Base-by-base conservation (phyloP, 2,329 filamentous ascomycete genomes). In the Alternaria sp. region DNA sequence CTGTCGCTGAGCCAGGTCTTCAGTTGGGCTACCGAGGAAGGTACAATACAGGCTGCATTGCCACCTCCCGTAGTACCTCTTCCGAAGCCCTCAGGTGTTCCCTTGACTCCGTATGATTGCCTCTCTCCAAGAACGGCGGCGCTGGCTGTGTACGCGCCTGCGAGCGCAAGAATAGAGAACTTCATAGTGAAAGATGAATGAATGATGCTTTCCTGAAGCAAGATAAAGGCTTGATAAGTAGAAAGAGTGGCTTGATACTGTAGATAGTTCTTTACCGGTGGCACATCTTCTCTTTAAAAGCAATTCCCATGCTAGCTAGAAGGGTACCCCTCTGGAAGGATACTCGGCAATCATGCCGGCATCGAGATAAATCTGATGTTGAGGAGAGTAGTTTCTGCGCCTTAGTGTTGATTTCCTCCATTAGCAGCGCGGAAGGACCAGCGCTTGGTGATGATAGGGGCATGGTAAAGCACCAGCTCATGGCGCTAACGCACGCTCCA, bases 1-100 rank as follows among this genome's bases (percentile, higher is more conserved):
- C 65, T 68, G 50, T 78, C 75, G 11, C 65, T 70, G 17, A 79
- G 68, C 61, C 68, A 77, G 17, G 56, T 49, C 43, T 57, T 67
- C 56, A 78, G 61, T 45, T 70, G 52, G n/a, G 49, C 43, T 28
- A 63, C 57, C 21, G 60, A 56, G 15, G 44, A 52, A 6, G 67
- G 66, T 30, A 60, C 51, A 6, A 54, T 55, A 6, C 70, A 69
- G 13, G 47, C 57, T 15, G 66, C 66, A 40, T n/a, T 54, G 26
- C 66, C 67, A 40, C 67, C 67, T 28, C 67, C 67, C 4, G 67
- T 70, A 7, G 54, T 57, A 6, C 62, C 62, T 8, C 19, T 54
- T 15, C 51, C 61, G 21, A 63, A 61, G 10, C 61, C 61, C 11
- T 56, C 50, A 15, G 61, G 57, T 36, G 52, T 61, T n/a, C 61